Percentiles rank a stretch among this genome's conserved stretches.
Evolutionary conservation across 805 yeast species (phyloP).

Genomic region (Nematodospora valgi): DNA sequence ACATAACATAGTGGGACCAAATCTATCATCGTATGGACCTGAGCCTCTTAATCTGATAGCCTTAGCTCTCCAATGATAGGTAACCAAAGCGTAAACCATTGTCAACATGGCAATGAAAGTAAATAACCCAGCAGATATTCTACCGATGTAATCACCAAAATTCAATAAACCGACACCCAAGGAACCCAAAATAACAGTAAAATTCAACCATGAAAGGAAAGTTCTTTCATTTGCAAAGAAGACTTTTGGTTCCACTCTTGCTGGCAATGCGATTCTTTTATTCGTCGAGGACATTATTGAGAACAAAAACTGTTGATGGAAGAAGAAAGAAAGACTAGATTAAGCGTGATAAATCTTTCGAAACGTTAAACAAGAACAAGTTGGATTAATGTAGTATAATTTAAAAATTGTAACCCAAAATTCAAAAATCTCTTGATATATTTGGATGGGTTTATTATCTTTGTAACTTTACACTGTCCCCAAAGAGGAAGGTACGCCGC

Average conservation of each 20-base stretch:
- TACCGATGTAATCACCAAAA: conserved; percentile 92
- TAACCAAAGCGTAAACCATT: conserved; percentile 90
- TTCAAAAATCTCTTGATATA: no score
- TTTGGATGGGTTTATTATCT: no score
- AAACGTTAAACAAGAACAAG: no score
- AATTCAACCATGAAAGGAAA: conserved; percentile 95
- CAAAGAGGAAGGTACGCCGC: no score
- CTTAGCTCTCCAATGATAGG: conserved; percentile 99
- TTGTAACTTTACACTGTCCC: no score
- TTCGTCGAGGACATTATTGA: conserved; percentile 29
- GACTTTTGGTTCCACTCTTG: conserved; percentile 97
- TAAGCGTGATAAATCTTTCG: no score
- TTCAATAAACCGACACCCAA: conserved; percentile 93
- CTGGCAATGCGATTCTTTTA: conserved; percentile 95
- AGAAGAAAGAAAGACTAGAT: neutral
- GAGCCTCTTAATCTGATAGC: conserved; percentile 97
- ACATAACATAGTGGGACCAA: conserved; percentile 97
- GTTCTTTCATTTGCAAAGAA: conserved; percentile 99
- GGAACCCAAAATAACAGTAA: conserved; percentile 97
- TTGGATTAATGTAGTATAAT: no score
- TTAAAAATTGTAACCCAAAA: no score
- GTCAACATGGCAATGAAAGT: conserved; percentile 97
- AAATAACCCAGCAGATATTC: conserved; percentile 89
- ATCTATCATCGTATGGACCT: conserved; percentile 98
- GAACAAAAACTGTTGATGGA: neutral